A percentile compares a stretch with the other conserved stretches of the same genome.
These are phyloP conservation scores for Alternaria ethzedia DNA, from an alignment of 2,329 filamentous ascomycete genomes.

Conservation along the genomic window DNA sequence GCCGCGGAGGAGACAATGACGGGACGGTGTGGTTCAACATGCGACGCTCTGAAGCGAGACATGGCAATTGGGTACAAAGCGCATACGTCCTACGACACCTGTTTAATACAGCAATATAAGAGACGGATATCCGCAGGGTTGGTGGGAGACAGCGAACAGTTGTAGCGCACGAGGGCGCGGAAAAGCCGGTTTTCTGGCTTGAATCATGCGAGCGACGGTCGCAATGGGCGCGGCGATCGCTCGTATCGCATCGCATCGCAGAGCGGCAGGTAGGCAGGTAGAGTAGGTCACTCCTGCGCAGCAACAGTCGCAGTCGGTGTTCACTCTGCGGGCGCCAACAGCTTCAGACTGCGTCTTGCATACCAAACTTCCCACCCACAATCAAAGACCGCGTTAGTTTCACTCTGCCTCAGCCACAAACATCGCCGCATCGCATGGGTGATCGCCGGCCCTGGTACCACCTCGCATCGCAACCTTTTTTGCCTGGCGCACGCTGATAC, in stretches of 20 bases:
- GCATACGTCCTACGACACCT: neutral
- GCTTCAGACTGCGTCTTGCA: too few relatives aligned
- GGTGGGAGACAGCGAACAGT: neutral
- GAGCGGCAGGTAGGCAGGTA: neutral
- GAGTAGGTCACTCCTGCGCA: neutral
- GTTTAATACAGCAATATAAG: slow-evolving; percentile 12
- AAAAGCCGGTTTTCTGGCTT: slow-evolving; percentile 16
- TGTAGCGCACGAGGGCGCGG: neutral
- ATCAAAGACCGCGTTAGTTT: neutral
- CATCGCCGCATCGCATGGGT: neutral
- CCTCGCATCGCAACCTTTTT: neutral
- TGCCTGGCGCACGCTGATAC: neutral
- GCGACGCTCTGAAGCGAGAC: slow-evolving; percentile 1
- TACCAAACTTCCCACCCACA: too few relatives aligned
- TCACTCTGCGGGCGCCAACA: neutral
- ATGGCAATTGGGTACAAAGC: slow-evolving; percentile 1
- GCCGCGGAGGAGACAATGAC: slow-evolving; percentile 1
- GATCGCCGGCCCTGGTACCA: neutral
- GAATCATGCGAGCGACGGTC: neutral
- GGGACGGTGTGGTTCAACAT: neutral
- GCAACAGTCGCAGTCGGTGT: neutral
- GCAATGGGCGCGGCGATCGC: slow-evolving; percentile 1
- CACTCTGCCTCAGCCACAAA: neutral
- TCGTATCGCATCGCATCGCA: slow-evolving; percentile 2
- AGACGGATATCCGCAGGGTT: slow-evolving; percentile 18